Conservation (phyloP, 2,329 filamentous ascomycete species). For the Aspergillus pseudoglaucus region DNA sequence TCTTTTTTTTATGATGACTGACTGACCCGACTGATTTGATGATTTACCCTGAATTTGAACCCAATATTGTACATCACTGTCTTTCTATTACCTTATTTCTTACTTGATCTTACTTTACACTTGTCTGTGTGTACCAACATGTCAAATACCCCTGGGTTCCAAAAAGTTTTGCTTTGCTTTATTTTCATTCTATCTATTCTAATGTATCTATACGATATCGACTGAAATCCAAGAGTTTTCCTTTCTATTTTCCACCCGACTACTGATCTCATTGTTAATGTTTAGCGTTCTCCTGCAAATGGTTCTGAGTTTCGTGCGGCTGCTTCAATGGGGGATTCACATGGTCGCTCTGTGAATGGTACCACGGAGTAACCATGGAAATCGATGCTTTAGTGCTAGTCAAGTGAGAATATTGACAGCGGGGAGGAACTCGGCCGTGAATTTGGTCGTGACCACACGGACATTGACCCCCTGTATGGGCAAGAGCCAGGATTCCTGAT, state of each 20-base stretch:
- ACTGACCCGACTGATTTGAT: neutral
- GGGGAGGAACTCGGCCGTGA: neutral
- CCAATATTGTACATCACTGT: neutral
- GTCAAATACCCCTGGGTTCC: slow-evolving; percentile 22
- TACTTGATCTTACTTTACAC: too few relatives aligned
- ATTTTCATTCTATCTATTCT: slow-evolving; percentile 6
- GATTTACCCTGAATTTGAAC: neutral
- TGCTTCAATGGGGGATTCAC: too few relatives aligned
- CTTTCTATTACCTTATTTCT: slow-evolving; percentile 4
- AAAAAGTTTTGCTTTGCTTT: slow-evolving; percentile 12
- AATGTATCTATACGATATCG: too few relatives aligned
- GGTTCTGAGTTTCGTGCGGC: too few relatives aligned
- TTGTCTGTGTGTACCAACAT: slow-evolving; percentile 3
- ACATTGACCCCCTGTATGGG: neutral
- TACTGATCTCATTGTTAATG: neutral
- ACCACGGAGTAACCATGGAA: too few relatives aligned
- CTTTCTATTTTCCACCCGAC: neutral
- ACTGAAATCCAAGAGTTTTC: neutral
- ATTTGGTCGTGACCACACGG: neutral
- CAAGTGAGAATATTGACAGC: neutral
- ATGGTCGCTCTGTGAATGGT: too few relatives aligned
- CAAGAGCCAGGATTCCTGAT: neutral
- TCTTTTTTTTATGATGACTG: neutral
- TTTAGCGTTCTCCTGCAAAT: too few relatives aligned
- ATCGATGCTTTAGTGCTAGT: too few relatives aligned